Evolutionary conservation across 305 asterid species (phyloP), one percentile per base, ranked within the genome.

Genomic region (Petunia hybrid): DNA sequence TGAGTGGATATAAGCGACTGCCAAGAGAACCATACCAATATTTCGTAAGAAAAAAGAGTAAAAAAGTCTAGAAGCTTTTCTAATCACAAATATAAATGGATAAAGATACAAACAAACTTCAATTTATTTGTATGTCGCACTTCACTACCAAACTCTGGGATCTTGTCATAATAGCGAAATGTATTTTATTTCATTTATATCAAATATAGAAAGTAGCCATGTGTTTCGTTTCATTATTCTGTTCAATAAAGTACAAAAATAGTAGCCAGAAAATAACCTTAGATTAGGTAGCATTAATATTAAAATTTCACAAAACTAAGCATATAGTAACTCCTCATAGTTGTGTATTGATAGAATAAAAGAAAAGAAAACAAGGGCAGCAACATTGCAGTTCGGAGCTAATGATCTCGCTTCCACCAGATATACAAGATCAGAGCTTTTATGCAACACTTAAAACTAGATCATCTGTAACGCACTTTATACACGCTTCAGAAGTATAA

Each of bases 1-100:
- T 88, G 91, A 73, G 98, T 94, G 80, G 98, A 96, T 86, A 96
- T 91, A 57, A 94, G 97, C 9, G 99, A 91, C 98, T 94, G 97
- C 92, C 89, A 81, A 87, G 80, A 80, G 80, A 79, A 38, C 41
- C 65, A 68, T 83, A 60, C 6, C 73, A 81, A 78, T 60, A 78
- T 63, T 77, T 71, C 53, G 79, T 85, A 77, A 84, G 81, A 76
- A 81, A 45, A 60, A 77, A 71, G 74, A 67, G 65, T 69, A 78
- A 38, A 36, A 65, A 68, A 42, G 62, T 56, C 43, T 46, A 43
- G 53, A 31, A 36, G 38, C 51, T 66, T 35, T 3, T 42, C 39
- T 16, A 3, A 53, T 36, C 22, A 57, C n/a, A 46, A 65, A 63
- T 42, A 59, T 40, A 31, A 14, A 43, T 39, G 43, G 81, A 35